Base-by-base conservation (phyloP, 2,329 filamentous ascomycete genomes). In the Penicillium fuscoglaucum region DNA sequence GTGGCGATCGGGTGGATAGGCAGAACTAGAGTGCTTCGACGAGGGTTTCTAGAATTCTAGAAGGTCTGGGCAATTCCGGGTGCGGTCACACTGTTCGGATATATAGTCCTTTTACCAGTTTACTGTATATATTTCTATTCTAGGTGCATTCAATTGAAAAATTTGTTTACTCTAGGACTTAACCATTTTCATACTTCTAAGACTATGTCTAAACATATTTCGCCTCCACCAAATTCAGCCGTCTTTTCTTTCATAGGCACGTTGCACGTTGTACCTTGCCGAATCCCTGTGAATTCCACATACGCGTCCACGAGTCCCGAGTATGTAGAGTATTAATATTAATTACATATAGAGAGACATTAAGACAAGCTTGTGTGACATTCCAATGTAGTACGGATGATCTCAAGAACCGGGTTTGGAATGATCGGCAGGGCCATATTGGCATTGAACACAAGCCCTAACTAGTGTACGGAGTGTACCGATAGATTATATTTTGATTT, bases 11-110 rank as follows among this genome's bases (percentile, higher is more conserved):
- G 52, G 51, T 55, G 44, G 57, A 51, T 45, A 28, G 19, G 47
- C 19, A 33, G 40, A 52, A 51, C 48, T 55, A 53, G 39, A 28
- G 51, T 59, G 47, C 57, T 66, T 65, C 61, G 61, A 55, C 51
- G 45, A 47, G 51, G 37, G 26, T 66, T 66, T 63, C 61, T 62
- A 61, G 64, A 66, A 61, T 60, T 59, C 61, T 59, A 61, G 56
- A 59, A 63, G 59, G 49, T n/a, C 49, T 54, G 43, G 51, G 54
- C 52, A 29, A n/a, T 33, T 45, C 45, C 55, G 55, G 46, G 26
- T 47, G 29, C 49, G 33, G 53, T 48, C 49, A 46, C 21, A 52
- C 33, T 12, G 26, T 19, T 24, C 21, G 33, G 33, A 35, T 33
- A 33, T 33, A 33, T 33, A 33, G 31, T 9, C 28, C 28, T 9